phyloP scores from a whole-genome alignment of 2,329 filamentous ascomycete species.

The Alternaria tenuissima region DNA sequence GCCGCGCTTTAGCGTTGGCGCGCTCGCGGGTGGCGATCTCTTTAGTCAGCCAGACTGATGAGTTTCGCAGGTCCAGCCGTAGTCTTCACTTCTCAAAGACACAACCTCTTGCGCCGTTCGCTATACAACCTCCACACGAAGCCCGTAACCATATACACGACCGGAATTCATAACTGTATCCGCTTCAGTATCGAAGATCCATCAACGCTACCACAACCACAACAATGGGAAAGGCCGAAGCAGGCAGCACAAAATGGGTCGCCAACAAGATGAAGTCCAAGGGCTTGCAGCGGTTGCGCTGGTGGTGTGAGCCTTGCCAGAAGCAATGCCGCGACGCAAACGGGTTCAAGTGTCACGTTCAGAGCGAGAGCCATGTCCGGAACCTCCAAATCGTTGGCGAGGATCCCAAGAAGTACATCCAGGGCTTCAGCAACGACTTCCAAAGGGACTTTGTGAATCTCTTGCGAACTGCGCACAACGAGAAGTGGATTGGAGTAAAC shows the following conservation, averaged over 20 bases:
- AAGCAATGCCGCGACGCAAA: slow-evolving; percentile 84
- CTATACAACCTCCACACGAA: background rate
- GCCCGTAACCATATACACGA: background rate
- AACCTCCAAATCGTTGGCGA: slow-evolving; percentile 81
- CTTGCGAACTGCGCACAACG: slow-evolving; percentile 83
- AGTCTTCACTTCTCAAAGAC: background rate
- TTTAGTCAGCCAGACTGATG: slow-evolving; percentile 14
- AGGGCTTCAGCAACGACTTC: slow-evolving; percentile 84
- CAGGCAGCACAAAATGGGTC: slow-evolving; percentile 88
- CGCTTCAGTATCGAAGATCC: background rate
- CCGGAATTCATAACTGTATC: background rate
- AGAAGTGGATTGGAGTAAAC: slow-evolving; percentile 89
- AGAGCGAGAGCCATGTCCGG: slow-evolving; percentile 84
- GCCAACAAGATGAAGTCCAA: slow-evolving; percentile 85
- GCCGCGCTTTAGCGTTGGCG: background rate
- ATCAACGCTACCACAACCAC: slow-evolving; percentile 11
- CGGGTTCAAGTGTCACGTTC: slow-evolving; percentile 73
- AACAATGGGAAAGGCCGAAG: slow-evolving; percentile 87
- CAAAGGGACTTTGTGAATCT: slow-evolving; percentile 78
- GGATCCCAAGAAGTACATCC: slow-evolving; percentile 83
- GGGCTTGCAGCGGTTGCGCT: slow-evolving; percentile 73
- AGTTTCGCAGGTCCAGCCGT: slow-evolving; percentile 8
- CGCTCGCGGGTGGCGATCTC: slow-evolving; percentile 15
- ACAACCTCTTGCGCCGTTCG: background rate
- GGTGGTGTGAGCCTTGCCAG: slow-evolving; percentile 87